These are phyloP conservation scores for Cercospora sp. DNA, from an alignment of 2,329 filamentous ascomycete genomes.

Conservation along the genomic window DNA sequence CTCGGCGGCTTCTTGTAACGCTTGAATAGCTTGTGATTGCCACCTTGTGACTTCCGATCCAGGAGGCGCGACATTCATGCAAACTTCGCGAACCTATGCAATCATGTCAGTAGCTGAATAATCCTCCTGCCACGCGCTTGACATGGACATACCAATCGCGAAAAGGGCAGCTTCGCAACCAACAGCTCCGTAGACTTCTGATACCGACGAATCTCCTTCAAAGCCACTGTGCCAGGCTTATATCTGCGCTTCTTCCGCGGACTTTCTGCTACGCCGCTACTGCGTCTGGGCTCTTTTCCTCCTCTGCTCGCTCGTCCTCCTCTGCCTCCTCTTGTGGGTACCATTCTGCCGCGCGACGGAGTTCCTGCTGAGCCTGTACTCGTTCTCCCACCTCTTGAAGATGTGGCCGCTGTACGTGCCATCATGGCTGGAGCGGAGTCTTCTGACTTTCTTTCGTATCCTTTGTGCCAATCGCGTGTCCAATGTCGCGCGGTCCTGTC, in stretches of 20 bases:
- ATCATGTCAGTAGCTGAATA: neutral
- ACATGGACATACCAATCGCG: slow-evolving; percentile 68
- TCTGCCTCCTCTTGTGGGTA: slow-evolving; percentile 30
- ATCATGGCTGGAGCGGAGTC: neutral
- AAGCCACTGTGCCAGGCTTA: slow-evolving; percentile 77
- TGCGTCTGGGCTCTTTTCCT: slow-evolving; percentile 28
- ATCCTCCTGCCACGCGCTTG: no score
- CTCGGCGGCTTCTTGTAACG: slow-evolving; percentile 97
- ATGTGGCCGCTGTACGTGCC: slow-evolving; percentile 16
- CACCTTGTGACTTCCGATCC: slow-evolving; percentile 72
- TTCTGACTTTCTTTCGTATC: no score
- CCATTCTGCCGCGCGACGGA: slow-evolving; percentile 11
- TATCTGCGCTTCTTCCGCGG: slow-evolving; percentile 41
- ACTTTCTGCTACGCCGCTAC: slow-evolving; percentile 23
- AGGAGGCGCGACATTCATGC: slow-evolving; percentile 84
- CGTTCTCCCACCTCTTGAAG: slow-evolving; percentile 12
- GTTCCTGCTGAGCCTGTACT: slow-evolving; percentile 15
- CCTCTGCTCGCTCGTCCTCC: slow-evolving; percentile 28
- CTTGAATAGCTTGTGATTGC: slow-evolving; percentile 97
- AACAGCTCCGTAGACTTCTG: slow-evolving; percentile 96
- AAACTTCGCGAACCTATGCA: slow-evolving; percentile 78
- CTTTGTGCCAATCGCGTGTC: neutral
- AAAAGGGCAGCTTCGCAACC: slow-evolving; percentile 96
- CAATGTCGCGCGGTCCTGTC: neutral
- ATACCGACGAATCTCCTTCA: slow-evolving; percentile 97